Evolutionary conservation across 2,329 filamentous ascomycete species (phyloP), one percentile per base, ranked within the genome.

Genomic region (Fusarium phyllophilum): DNA sequence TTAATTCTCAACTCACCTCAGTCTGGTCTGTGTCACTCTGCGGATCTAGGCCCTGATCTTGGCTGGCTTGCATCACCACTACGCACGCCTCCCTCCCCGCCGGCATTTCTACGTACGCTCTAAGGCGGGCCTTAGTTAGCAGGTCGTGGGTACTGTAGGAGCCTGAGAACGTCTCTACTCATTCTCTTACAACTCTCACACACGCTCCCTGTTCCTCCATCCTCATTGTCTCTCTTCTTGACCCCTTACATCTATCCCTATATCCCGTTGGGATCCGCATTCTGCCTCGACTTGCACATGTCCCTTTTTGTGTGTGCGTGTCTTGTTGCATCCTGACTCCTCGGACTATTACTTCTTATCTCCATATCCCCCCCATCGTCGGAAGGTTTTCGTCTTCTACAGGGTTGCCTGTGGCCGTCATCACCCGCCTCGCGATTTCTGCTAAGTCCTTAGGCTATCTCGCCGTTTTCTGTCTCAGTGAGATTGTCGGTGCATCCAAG

Each of bases 51-150:
- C 77, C 77, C 75, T 78, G 72, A 72, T 65, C 75, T 70, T 76
- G 66, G 76, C 76, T 77, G 75, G 76, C 77, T 78, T 78, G 77
- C 77, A 77, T 78, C 76, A 78, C 76, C 76, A 78, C 76, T 66
- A 77, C 74, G 73, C 76, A 77, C 76, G 74, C 73, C 75, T 63
- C 65, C 62, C 70, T 68, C 73, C 76, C 76, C 76, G 75, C 76
- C 76, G 76, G 75, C 75, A 78, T 78, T 78, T 78, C 70, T 66
- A 62, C 59, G 73, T 70, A 70, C 67, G 71, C 66, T 74, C 66
- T 74, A 63, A 77, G 61, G 65, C 72, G 62, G 73, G 42, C 71
- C 67, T 74, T 72, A 68, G 61, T 46, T 61, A 68, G 54, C 64
- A 63, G 51, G 66, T 45, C 55, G 66, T 68, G 45, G 63, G 39